Percentiles rank a stretch among this genome's conserved stretches.
These are phyloP conservation scores for Ramaria rubella DNA, from an alignment of 768 basidiomycete species.

Conservation along the genomic window DNA sequence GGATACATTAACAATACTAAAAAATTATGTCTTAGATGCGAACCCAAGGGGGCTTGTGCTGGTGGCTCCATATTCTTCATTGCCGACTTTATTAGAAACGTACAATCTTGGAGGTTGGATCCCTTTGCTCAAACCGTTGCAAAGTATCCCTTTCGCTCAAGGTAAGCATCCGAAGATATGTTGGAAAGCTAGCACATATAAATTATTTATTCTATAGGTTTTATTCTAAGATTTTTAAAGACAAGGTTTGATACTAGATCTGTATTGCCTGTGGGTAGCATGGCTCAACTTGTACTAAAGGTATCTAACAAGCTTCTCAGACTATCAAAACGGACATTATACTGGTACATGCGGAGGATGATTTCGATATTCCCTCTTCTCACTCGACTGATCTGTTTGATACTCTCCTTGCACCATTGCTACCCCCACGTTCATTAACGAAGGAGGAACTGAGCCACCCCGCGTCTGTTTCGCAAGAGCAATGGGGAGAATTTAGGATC, in stretches of 20 bases:
- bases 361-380: constrained; percentile 62
- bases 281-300: constrained; percentile 2
- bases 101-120: constrained; percentile 60
- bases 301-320: constrained; percentile 29
- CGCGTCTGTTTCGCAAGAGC: constrained; percentile 27
- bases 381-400: constrained; percentile 69
- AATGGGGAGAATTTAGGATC: constrained; percentile 39
- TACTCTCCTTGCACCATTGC: constrained; percentile 52
- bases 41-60: constrained; percentile 35
- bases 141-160: constrained; percentile 51
- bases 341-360: constrained; percentile 69
- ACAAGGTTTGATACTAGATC: constrained; percentile 60
- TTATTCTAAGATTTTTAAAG: constrained; percentile 46
- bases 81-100: constrained; percentile 55
- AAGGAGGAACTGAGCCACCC: constrained; percentile 9
- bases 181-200: background rate
- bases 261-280: constrained; percentile 46
- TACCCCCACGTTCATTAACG: constrained; percentile 44
- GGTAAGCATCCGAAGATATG: constrained; percentile 39
- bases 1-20: background rate
- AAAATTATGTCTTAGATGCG: constrained; percentile 17
- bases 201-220: constrained; percentile 29
- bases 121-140: constrained; percentile 67
- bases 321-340: constrained; percentile 61
- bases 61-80: constrained; percentile 36